A percentile compares a stretch with the other conserved stretches of the same genome.
Conservation (phyloP, 2,329 filamentous ascomycete genomes). For the Exophiala oligosperma region DNA sequence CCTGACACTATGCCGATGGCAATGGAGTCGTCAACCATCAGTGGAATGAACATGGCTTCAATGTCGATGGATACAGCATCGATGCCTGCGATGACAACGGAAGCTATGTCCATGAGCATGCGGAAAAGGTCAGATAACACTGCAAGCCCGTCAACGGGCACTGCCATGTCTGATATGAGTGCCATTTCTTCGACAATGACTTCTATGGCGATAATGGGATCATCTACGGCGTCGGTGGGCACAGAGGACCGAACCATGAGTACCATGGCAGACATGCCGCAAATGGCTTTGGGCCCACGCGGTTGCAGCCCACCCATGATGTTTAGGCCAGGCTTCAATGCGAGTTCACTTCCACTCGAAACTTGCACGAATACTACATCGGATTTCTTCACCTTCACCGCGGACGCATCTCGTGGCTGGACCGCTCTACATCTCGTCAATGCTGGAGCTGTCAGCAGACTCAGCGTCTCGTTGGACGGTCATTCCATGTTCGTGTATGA, state of each 20-base stretch:
- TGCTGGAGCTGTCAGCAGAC: constrained; percentile 20
- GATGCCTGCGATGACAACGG: constrained; percentile 5
- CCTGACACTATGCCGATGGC: constrained; percentile 9
- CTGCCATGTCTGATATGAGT: background rate
- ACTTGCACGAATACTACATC: constrained; percentile 23
- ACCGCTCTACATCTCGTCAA: constrained; percentile 27
- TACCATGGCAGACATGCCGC: constrained; percentile 14
- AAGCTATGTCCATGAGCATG: constrained; percentile 17
- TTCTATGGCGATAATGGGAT: background rate
- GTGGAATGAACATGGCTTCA: too few species aligned
- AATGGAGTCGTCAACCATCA: background rate
- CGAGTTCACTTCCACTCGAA: constrained; percentile 20
- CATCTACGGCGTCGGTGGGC: background rate
- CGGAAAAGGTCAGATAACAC: constrained; percentile 12
- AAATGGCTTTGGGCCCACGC: constrained; percentile 16
- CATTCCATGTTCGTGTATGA: constrained; percentile 29
- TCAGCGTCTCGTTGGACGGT: constrained; percentile 25
- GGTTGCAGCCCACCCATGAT: constrained; percentile 24
- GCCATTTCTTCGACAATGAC: background rate
- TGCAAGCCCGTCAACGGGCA: constrained; percentile 5
- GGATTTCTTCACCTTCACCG: constrained; percentile 11
- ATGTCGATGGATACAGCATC: background rate
- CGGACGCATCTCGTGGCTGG: constrained; percentile 21
- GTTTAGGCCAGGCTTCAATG: constrained; percentile 22
- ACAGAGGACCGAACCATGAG: constrained; percentile 1